Conservation (phyloP, 805 yeast genomes). For the Starmerella geochares region DNA sequence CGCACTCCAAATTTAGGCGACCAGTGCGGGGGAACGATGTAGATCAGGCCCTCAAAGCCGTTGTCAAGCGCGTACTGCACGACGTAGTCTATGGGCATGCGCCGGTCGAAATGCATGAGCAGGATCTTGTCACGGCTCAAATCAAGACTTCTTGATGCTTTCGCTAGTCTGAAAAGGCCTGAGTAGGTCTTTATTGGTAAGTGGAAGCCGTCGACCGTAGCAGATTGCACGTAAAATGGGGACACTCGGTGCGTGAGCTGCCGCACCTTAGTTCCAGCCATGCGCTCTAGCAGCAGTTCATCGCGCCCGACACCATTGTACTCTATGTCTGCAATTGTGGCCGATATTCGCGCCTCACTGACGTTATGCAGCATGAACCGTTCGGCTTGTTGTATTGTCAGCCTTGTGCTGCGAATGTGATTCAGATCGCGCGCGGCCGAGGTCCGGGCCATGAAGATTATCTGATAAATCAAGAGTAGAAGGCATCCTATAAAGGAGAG, state of each 20-base stretch:
- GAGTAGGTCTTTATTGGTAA: neutral
- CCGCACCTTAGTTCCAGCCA: neutral
- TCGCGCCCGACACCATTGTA: neutral
- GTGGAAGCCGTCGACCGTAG: neutral
- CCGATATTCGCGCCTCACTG: neutral
- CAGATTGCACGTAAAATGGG: neutral
- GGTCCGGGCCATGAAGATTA: slow-evolving; percentile 27
- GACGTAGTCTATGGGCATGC: neutral
- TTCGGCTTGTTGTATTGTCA: slow-evolving; percentile 19
- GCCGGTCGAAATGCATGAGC: neutral
- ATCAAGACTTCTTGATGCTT: neutral
- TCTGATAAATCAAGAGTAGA: slow-evolving; percentile 23
- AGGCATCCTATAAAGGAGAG: slow-evolving; percentile 19
- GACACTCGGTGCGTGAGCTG: neutral
- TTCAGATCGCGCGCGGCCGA: slow-evolving; percentile 27
- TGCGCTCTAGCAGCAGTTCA: neutral
- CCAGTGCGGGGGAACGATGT: slow-evolving; percentile 14
- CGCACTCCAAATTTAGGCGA: slow-evolving; percentile 11
- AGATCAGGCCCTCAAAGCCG: slow-evolving; percentile 6
- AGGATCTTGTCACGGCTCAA: neutral
- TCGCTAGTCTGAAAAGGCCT: neutral
- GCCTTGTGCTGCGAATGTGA: slow-evolving; percentile 21
- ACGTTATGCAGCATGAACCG: slow-evolving; percentile 13
- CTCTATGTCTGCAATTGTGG: neutral
- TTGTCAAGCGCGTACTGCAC: neutral